phyloP scores from a whole-genome alignment of 371 early-diverging fungal species.

The Entomophthora muscae region DNA sequence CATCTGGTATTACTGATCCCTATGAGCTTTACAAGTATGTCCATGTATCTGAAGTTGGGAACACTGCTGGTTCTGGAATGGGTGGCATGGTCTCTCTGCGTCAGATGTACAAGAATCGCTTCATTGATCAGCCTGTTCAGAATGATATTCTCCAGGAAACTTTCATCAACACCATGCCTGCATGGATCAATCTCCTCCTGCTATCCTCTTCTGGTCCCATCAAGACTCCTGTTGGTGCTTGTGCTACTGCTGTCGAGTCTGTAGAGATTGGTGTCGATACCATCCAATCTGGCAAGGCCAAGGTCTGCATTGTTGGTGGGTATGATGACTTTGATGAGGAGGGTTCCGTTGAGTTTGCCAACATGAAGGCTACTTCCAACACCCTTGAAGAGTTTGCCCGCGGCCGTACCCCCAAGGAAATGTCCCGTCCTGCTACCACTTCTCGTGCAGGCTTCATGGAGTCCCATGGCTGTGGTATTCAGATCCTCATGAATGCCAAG shows the following conservation, averaged over 20 bases:
- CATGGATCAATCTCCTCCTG: too few species aligned
- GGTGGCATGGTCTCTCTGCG: slow-evolving; percentile 74
- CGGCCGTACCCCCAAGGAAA: too few species aligned
- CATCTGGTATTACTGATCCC: slow-evolving; percentile 88
- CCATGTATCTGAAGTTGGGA: slow-evolving; percentile 88
- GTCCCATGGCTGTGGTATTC: slow-evolving; percentile 81
- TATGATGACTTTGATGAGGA: slow-evolving; percentile 91
- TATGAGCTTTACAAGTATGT: too few species aligned
- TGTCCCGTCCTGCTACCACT: too few species aligned
- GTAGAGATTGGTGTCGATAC: slow-evolving; percentile 85
- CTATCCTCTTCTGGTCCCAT: too few species aligned
- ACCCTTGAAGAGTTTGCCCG: too few species aligned
- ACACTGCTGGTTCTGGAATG: slow-evolving; percentile 66
- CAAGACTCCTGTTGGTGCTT: too few species aligned
- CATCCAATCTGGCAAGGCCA: slow-evolving; percentile 79
- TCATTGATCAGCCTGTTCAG: slow-evolving; percentile 74
- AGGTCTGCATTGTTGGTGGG: slow-evolving; percentile 88
- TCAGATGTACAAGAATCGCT: slow-evolving; percentile 57
- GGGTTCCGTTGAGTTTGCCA: too few species aligned
- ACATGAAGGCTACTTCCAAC: too few species aligned
- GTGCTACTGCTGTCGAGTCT: slow-evolving; percentile 84
- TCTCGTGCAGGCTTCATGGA: slow-evolving; percentile 90
- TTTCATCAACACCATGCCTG: too few species aligned
- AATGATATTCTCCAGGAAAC: slow-evolving; percentile 89
- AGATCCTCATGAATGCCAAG: slow-evolving; percentile 77